Base-by-base conservation (phyloP, 2,329 filamentous ascomycete species). In the Sporothrix variecibatus region DNA sequence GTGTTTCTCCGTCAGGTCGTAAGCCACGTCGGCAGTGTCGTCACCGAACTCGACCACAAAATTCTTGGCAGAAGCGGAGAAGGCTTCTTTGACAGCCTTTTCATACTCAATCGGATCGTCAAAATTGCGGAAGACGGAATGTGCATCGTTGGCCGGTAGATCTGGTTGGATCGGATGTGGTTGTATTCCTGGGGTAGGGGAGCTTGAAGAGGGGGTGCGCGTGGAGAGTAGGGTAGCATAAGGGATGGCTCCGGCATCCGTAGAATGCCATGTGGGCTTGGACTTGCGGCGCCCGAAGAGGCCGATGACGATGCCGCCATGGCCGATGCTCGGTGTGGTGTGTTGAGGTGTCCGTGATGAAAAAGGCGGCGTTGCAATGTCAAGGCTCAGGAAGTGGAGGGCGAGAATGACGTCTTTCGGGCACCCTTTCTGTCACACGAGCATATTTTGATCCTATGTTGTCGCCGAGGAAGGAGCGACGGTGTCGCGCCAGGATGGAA, bases 41-140 rank as follows among this genome's bases (percentile, higher is more conserved):
- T 86, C 85, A 12, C 88, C 88, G 78, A 92, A 92, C 77, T 91
- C 88, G n/a, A 92, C 83, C 43, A 91, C 86, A 77, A 92, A 92
- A 79, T 91, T 92, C 46, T 78, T 81, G 26, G 86, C 87, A 0
- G 79, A 74, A 1, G 81, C 80, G 60, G 82, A 79, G 17, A 82
- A 80, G 4, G 86, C 84, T 56, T 83, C 80, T 0, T 79, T 65
- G 74, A 86, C 81, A 64, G 86, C 85, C 1, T 81, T 76, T 0
- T 83, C 77, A 75, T 89, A 89, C 58, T 86, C 84, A 0, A 79
- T 78, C 3, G 81, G 76, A 43, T 85, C 77, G 79, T 92, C 90
- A 71, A 91, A 88, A 78, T 90, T 81, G 26, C 80, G 77, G 76
- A 90, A 90, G 6, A 23, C 43, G 3, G 28, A 1, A 6, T 15